Evolutionary conservation across 352 stramenopile genomes (phyloP), one percentile per base, ranked within the genome.

Genomic region (Phytopythium chamaehyphon): DNA sequence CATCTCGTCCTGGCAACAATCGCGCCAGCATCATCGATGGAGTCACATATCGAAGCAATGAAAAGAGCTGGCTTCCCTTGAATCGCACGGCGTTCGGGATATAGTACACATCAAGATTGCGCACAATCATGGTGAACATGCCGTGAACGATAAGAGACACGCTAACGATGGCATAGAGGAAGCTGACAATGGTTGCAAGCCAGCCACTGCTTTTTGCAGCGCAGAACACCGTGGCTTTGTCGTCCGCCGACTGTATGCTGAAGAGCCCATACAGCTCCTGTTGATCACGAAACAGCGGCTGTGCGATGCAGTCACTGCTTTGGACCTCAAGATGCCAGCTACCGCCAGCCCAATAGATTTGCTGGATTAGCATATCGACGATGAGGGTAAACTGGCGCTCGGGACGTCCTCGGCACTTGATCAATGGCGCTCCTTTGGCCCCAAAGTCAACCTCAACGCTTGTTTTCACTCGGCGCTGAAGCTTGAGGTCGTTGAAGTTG

Each of bases 291-390:
- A 61, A n/a, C 21, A 57, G 39, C 14, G 61, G 58, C 18, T 42
- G 7, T 0, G 64, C 68, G 5, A 54, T 33, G 54, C 64, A 77
- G n/a, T 60, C 40, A 43, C 61, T 74, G n/a, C 37, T 72, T 35
- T 77, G 64, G 12, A 73, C 45, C 50, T 73, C 60, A n/a, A 76
- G 22, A 36, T 69, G 55, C 33, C 54, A 68, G 31, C 51, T 67
- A 0, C 62, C 54, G 0, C 68, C 68, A n/a, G 64, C 57, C 68
- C 64, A 77, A 42, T 65, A 74, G 0, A 40, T 54, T 40, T 74
- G 58, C 2, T 63, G 47, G 11, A 72, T 47, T 24, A 74, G 57
- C 38, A 73, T 35, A 28, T 74, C 68, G 2, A 62, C 62, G 12
- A 62, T 51, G 47, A 59, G 68, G 28, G 61, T 23, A 44, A 78